Percentiles rank a stretch among this genome's conserved stretches.
Evolutionary conservation across 2,329 filamentous ascomycete genomes (phyloP).

Genomic region (Xylariaceae sp.): DNA sequence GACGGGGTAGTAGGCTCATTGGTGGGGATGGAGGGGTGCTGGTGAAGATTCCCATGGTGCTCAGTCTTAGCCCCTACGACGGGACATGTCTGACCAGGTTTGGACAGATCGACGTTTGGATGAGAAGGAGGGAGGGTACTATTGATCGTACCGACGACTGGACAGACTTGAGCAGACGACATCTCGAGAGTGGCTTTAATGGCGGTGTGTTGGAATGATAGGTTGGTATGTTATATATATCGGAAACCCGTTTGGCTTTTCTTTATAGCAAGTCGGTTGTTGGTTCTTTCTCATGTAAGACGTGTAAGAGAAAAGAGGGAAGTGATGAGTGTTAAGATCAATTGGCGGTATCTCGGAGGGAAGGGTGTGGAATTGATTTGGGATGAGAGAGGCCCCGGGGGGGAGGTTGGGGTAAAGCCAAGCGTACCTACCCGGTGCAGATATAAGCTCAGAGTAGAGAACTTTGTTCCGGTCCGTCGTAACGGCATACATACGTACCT

Average conservation of each 20-base stretch:
- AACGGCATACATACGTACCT: neutral
- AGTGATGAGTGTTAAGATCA: no score
- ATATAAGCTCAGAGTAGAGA: neutral
- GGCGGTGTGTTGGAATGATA: neutral
- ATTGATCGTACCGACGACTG: slow-evolving; percentile 40
- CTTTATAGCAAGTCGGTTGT: no score
- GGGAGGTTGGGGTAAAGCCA: neutral
- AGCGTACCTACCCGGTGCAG: neutral
- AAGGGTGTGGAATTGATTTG: neutral
- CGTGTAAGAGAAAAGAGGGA: no score
- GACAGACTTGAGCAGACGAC: slow-evolving; percentile 34
- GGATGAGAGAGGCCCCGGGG: neutral
- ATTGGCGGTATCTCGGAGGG: no score
- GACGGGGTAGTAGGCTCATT: slow-evolving; percentile 20
- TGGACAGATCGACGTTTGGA: slow-evolving; percentile 37
- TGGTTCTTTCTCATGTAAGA: no score
- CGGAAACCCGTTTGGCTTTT: no score
- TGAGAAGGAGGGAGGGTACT: slow-evolving; percentile 36
- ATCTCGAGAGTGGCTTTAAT: slow-evolving; percentile 19
- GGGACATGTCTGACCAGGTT: slow-evolving; percentile 38
- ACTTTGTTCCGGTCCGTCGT: neutral
- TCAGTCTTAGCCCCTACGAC: slow-evolving; percentile 39
- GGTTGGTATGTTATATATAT: neutral
- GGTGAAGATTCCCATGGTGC: slow-evolving; percentile 37
- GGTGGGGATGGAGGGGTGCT: slow-evolving; percentile 35